Conservation (phyloP, 1,139 yeast species). For the Magnusiomyces fungicola region DNA sequence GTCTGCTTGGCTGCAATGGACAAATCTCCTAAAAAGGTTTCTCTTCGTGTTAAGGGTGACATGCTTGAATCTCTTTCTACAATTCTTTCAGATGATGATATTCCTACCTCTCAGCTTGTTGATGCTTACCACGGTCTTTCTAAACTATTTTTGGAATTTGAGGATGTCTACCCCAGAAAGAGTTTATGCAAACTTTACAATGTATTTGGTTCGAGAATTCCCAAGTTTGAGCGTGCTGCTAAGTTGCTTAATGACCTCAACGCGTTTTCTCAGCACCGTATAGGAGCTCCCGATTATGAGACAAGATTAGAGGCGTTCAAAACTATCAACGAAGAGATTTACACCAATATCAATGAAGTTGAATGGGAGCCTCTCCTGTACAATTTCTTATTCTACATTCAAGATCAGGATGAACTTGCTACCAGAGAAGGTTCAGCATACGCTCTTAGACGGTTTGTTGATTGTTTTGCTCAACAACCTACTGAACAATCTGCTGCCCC, state of each 20-base stretch:
- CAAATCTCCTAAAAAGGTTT: slow-evolving; percentile 51
- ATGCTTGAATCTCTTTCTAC: slow-evolving; percentile 52
- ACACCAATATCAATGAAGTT: slow-evolving; percentile 37
- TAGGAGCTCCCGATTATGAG: slow-evolving; percentile 76
- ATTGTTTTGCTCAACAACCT: slow-evolving; percentile 29
- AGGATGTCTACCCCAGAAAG: slow-evolving; percentile 54
- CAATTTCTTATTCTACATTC: slow-evolving; percentile 60
- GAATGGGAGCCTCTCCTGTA: slow-evolving; percentile 82
- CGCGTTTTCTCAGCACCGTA: slow-evolving; percentile 52
- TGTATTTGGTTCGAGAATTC: slow-evolving; percentile 50
- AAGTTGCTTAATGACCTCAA: slow-evolving; percentile 56
- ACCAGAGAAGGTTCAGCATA: slow-evolving; percentile 72
- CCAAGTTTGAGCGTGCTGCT: slow-evolving; percentile 42
- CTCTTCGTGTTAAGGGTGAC: slow-evolving; percentile 45
- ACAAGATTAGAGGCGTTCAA: slow-evolving; percentile 63
- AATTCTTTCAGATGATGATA: slow-evolving; percentile 47
- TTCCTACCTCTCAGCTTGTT: slow-evolving; percentile 46
- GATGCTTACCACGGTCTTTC: slow-evolving; percentile 52
- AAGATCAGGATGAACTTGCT: slow-evolving; percentile 74
- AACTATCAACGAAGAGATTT: slow-evolving; percentile 50
- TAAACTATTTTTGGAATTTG: slow-evolving; percentile 49
- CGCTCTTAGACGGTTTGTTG: slow-evolving; percentile 58
- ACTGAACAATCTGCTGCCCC: slow-evolving; percentile 27
- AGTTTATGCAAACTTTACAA: slow-evolving; percentile 53
- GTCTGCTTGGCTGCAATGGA: slow-evolving; percentile 59